Conservation (phyloP, 345 rosid species). For the Linum usitatissimum region DNA sequence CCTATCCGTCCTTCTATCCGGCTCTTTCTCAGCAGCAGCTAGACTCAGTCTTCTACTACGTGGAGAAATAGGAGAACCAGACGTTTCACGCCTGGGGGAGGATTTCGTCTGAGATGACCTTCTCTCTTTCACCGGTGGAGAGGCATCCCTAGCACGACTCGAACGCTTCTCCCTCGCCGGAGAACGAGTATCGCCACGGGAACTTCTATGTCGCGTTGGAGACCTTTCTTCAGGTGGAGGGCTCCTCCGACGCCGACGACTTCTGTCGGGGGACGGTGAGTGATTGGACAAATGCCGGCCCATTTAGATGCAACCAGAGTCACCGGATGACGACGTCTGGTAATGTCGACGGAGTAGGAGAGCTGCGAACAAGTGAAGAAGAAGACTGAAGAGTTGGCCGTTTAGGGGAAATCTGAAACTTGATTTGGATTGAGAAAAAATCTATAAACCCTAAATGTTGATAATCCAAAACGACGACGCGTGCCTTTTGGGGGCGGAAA, state of each 20-base stretch:
- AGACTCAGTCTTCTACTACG: constrained; percentile 50
- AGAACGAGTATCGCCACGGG: constrained; percentile 30
- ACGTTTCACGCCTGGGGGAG: constrained; percentile 21
- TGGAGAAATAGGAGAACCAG: constrained; percentile 58
- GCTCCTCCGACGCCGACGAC: constrained; percentile 18
- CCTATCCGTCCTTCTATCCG: constrained; percentile 35
- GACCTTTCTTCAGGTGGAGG: constrained; percentile 29
- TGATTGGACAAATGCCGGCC: constrained; percentile 28
- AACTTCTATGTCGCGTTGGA: constrained; percentile 31
- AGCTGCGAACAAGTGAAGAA: too few species aligned
- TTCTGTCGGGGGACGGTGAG: constrained; percentile 38
- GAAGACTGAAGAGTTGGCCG: too few species aligned
- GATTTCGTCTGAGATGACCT: constrained; percentile 14
- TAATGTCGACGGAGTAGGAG: too few species aligned
- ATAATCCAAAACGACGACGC: too few species aligned
- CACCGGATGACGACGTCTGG: too few species aligned
- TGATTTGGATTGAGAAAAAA: too few species aligned
- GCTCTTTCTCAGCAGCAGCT: constrained; percentile 40
- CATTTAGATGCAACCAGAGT: constrained; percentile 18
- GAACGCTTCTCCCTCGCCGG: constrained; percentile 30
- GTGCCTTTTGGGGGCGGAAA: too few species aligned
- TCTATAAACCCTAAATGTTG: too few species aligned
- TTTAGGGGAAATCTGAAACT: too few species aligned
- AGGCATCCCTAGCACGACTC: constrained; percentile 13
- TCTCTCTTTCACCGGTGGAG: constrained; percentile 9